A percentile compares a stretch with the other conserved stretches of the same genome.
Evolutionary conservation across 2,329 filamentous ascomycete species (phyloP).

Genomic region (Trichoderma cornu-damae): DNA sequence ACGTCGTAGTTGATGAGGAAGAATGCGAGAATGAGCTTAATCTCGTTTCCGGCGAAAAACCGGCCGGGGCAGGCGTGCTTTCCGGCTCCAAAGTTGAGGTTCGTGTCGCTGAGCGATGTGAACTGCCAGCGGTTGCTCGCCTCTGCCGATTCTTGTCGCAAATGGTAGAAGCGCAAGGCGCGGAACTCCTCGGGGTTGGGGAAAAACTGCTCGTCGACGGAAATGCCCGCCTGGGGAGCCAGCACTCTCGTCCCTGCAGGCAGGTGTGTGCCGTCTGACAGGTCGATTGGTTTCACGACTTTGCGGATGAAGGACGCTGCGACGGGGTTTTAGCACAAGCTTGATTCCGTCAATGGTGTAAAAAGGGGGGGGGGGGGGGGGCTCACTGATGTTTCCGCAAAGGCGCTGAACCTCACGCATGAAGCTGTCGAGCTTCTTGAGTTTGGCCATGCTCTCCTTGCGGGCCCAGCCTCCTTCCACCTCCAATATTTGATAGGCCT

Average conservation of each 20-base stretch:
- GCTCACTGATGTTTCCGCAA: constrained; percentile 40
- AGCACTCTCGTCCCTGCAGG: constrained; percentile 41
- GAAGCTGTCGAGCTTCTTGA: constrained; percentile 46
- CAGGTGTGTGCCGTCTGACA: constrained; percentile 42
- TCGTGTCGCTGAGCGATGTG: constrained; percentile 38
- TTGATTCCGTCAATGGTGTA: too few relatives aligned
- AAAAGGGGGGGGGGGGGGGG: not conserved
- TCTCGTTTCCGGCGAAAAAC: constrained; percentile 46
- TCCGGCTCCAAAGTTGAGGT: constrained; percentile 45
- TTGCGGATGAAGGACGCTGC: constrained; percentile 43
- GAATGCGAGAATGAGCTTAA: constrained; percentile 47
- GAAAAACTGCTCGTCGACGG: constrained; percentile 39
- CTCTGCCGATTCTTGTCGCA: constrained; percentile 36
- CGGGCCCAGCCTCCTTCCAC: constrained; percentile 38
- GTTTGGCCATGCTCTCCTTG: constrained; percentile 41
- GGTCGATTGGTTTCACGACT: constrained; percentile 41
- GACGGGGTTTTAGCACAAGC: too few relatives aligned
- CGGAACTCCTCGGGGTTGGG: constrained; percentile 42
- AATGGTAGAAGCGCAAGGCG: constrained; percentile 45
- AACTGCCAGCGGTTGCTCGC: constrained; percentile 41
- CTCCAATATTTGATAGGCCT: constrained; percentile 41
- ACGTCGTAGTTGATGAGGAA: constrained; percentile 46
- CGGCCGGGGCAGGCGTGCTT: constrained; percentile 46
- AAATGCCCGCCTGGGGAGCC: constrained; percentile 39
- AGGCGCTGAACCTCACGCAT: constrained; percentile 42